Evolutionary conservation across 495 filamentous ascomycete genomes (phyloP).

Genomic region (Terfezia boudieri): DNA sequence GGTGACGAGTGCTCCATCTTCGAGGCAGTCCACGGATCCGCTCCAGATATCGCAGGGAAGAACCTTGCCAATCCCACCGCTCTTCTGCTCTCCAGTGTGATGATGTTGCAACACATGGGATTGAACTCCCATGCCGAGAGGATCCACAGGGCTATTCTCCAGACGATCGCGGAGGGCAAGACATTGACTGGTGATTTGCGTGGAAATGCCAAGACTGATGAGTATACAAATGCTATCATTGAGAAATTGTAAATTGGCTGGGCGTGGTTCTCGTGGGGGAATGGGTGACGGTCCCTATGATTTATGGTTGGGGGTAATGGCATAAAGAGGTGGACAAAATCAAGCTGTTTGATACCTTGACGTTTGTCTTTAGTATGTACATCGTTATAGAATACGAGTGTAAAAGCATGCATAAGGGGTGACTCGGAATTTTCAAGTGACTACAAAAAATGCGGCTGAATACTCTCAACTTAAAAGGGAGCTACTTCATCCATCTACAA

Average conservation of each 20-base stretch:
- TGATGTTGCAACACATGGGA: constrained; percentile 99
- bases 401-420: too few relatives aligned
- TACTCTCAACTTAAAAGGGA: too few relatives aligned
- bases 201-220: constrained; percentile 74
- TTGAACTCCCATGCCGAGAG: constrained; percentile 59
- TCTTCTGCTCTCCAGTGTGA: constrained; percentile 71
- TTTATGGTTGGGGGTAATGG: too few relatives aligned
- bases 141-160: constrained; percentile 88
- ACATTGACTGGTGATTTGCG: constrained; percentile 84
- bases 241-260: constrained; percentile 23
- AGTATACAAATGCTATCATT: constrained; percentile 85
- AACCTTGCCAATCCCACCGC: constrained; percentile 88
- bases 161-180: constrained; percentile 87
- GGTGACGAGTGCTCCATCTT: constrained; percentile 98
- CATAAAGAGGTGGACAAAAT: too few relatives aligned
- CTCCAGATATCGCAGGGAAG: constrained; percentile 94
- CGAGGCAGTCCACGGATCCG: constrained; percentile 96
- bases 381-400: too few relatives aligned
- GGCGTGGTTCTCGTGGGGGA: too few relatives aligned
- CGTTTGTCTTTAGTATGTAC: too few relatives aligned
- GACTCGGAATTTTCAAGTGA: too few relatives aligned
- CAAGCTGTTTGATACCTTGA: too few relatives aligned
- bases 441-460: too few relatives aligned
- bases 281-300: too few relatives aligned
- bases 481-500: too few relatives aligned